phyloP scores from a whole-genome alignment of 441 rosid species.

The Erodium chrysanthum region DNA sequence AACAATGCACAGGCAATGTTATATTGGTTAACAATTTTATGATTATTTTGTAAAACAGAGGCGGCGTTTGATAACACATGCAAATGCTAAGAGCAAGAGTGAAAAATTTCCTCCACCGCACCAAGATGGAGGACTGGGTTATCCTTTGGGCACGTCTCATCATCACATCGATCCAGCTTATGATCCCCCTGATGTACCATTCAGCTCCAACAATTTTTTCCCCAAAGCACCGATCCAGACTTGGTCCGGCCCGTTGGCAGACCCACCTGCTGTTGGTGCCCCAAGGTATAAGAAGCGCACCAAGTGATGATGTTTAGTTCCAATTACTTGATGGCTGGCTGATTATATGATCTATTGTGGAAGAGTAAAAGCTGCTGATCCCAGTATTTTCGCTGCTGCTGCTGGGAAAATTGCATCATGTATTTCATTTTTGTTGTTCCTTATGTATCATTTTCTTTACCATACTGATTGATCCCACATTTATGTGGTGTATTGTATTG shows the following conservation, averaged over 20 bases:
- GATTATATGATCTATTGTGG: too few relatives aligned
- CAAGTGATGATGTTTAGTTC: slow-evolving; percentile 28
- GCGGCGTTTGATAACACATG: slow-evolving; percentile 75
- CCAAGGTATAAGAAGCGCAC: slow-evolving; percentile 48
- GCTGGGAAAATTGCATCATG: slow-evolving; percentile 24
- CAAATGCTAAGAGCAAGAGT: slow-evolving; percentile 96
- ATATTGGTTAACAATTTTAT: background rate
- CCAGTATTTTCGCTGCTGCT: background rate
- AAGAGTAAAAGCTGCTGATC: slow-evolving; percentile 21
- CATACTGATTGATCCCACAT: too few relatives aligned
- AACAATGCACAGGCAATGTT: too few relatives aligned
- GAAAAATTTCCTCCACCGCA: slow-evolving; percentile 98
- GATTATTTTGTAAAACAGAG: slow-evolving; percentile 41
- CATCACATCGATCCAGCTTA: slow-evolving; percentile 60
- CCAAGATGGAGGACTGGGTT: slow-evolving; percentile 83
- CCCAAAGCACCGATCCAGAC: slow-evolving; percentile 62
- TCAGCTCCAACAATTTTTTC: slow-evolving; percentile 58
- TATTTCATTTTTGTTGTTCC: slow-evolving; percentile 28
- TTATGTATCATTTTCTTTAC: background rate
- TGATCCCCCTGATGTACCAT: slow-evolving; percentile 59
- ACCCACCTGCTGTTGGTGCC: slow-evolving; percentile 31
- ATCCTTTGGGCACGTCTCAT: slow-evolving; percentile 68
- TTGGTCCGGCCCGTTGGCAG: slow-evolving; percentile 87
- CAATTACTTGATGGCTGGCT: slow-evolving; percentile 22
- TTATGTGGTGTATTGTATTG: too few relatives aligned